A percentile compares a stretch with the other conserved stretches of the same genome.
phyloP scores from a whole-genome alignment of 2,329 filamentous ascomycete genomes.

The Ceratocystis lukuohia region DNA sequence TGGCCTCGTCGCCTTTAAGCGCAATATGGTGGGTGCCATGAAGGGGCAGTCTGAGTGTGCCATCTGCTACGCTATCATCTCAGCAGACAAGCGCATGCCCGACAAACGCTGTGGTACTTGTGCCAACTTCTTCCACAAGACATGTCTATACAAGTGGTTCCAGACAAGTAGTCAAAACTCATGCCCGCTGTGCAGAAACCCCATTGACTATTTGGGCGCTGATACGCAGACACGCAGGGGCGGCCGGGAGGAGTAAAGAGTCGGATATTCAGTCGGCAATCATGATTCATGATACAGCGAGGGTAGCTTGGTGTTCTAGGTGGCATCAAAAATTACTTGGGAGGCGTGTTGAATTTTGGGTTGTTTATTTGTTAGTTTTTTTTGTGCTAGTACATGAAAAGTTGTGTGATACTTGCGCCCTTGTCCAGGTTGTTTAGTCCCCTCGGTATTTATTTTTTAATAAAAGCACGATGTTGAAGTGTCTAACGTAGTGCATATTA shows the following conservation, averaged over 20 bases:
- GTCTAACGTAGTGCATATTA: neutral
- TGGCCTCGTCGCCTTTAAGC: slow-evolving; percentile 69
- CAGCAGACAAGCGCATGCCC: slow-evolving; percentile 73
- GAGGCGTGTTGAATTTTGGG: neutral
- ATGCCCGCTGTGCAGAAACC: slow-evolving; percentile 84
- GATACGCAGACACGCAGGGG: slow-evolving; percentile 26
- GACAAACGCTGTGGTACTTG: slow-evolving; percentile 87
- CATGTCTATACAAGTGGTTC: slow-evolving; percentile 95
- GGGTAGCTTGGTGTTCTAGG: neutral
- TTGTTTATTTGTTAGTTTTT: neutral
- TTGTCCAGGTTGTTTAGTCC: neutral
- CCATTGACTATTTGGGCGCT: slow-evolving; percentile 50
- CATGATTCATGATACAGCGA: neutral
- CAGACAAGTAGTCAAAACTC: slow-evolving; percentile 81
- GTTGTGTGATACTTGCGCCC: neutral
- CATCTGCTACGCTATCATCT: slow-evolving; percentile 93
- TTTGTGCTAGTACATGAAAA: neutral
- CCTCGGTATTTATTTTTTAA: neutral
- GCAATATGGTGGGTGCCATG: slow-evolving; percentile 74
- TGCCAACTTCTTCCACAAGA: slow-evolving; percentile 83
- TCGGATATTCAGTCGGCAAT: neutral
- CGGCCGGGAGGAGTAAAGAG: slow-evolving; percentile 7
- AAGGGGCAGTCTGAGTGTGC: slow-evolving; percentile 92
- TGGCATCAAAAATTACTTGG: neutral
- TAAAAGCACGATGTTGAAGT: slow-evolving; percentile 2